phyloP scores from a whole-genome alignment of 768 basidiomycete species.

The Termitomyces sp. region DNA sequence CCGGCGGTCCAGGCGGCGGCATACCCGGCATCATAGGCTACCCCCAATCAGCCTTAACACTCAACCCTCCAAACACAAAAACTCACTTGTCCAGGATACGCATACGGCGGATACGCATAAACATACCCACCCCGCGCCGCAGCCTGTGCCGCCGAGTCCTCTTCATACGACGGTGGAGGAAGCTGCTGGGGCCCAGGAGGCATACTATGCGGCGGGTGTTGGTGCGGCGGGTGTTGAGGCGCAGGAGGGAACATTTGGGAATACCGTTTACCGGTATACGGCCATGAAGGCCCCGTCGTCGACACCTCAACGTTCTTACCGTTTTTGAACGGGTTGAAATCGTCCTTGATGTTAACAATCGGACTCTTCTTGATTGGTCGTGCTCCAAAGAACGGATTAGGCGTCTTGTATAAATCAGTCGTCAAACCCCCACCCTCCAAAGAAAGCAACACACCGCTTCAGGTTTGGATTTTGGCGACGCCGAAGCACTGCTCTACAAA shows the following conservation, averaged over 20 bases:
- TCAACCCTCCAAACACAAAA: background rate
- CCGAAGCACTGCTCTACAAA: slow-evolving; percentile 27
- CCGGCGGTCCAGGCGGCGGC: slow-evolving; percentile 74
- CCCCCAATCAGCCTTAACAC: background rate
- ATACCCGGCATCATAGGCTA: slow-evolving; percentile 87
- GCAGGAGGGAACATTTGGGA: slow-evolving; percentile 69
- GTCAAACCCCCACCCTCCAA: no score
- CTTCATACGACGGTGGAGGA: slow-evolving; percentile 76
- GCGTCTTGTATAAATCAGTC: slow-evolving; percentile 32
- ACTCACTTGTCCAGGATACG: slow-evolving; percentile 71
- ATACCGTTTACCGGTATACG: slow-evolving; percentile 88
- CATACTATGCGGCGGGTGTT: slow-evolving; percentile 64
- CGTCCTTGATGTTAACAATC: slow-evolving; percentile 86
- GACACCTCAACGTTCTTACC: slow-evolving; percentile 75
- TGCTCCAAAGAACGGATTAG: slow-evolving; percentile 90
- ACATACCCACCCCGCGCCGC: slow-evolving; percentile 61
- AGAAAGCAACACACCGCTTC: slow-evolving; percentile 40
- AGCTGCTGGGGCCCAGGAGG: slow-evolving; percentile 64
- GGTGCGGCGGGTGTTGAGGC: slow-evolving; percentile 54
- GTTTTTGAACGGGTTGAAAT: slow-evolving; percentile 96
- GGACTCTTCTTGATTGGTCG: slow-evolving; percentile 71
- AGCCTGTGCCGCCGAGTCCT: slow-evolving; percentile 63
- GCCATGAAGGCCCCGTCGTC: slow-evolving; percentile 76
- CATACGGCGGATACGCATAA: slow-evolving; percentile 76
- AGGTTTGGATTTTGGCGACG: slow-evolving; percentile 61